Conservation (phyloP, 768 basidiomycete species). For the Boletus bicolor region DNA sequence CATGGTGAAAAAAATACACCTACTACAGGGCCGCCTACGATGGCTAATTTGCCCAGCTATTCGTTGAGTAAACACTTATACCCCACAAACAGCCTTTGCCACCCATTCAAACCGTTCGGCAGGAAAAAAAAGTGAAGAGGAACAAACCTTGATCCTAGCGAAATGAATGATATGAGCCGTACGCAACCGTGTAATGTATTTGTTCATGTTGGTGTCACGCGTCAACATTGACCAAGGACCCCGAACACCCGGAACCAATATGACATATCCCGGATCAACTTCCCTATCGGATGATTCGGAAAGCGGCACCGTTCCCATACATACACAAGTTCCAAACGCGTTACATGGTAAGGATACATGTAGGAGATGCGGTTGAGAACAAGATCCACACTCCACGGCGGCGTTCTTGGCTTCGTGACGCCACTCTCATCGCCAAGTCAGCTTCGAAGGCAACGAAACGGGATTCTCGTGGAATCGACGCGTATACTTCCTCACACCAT, state of each 20-base stretch:
- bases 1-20: background rate
- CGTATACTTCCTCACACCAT: background rate
- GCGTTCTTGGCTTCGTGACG: background rate
- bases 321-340: background rate
- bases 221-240: background rate
- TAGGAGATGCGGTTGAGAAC: too few species aligned
- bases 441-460: background rate
- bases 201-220: conserved; percentile 1
- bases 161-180: background rate
- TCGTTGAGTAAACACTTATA: background rate
- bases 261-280: background rate
- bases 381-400: background rate
- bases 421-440: background rate
- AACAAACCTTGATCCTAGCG: background rate
- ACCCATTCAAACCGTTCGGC: background rate
- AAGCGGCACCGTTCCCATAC: background rate
- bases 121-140: background rate
- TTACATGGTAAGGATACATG: too few species aligned
- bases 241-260: background rate
- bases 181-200: background rate
- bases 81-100: background rate
- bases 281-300: background rate
- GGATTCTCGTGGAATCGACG: conserved; percentile 8
- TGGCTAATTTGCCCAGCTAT: background rate
- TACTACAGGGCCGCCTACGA: background rate